Base-by-base conservation (phyloP, 257 asterid genomes). In the Scutellaria baicalensis region DNA sequence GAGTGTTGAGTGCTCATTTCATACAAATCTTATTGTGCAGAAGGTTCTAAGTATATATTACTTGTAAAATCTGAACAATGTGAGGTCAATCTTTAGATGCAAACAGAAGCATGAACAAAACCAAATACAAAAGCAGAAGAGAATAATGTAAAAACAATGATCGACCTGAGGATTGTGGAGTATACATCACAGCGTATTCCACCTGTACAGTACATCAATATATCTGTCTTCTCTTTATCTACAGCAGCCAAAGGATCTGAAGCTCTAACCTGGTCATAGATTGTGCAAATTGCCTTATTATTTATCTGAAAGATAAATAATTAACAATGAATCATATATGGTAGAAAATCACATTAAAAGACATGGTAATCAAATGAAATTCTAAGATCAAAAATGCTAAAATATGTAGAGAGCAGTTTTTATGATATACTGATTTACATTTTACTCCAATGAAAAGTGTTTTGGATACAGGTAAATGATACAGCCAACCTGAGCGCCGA, bases 161-260 rank as follows among this genome's bases (percentile, higher is more conserved):
- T 67, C 27, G 67, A 93, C 99, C 99, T 88, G 55, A 93, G 95
- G 48, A 91, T 80, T 43, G 89, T 85, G 78, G 99, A 91, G 85
- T 91, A 93, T 63, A 93, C 96, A 43, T 91, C 97, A 9, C 99
- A 93, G 72, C 99, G 92, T 74, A 93, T 93, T 64, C 99, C 96
- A 67, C 97, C 97, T 12, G 97, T 93, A 75, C 99, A 93, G 81
- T 93, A 93, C 99, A 93, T 93, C 82, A 93, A 68, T 78, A 89
- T 75, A 78, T 91, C 90, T 18, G 96, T 89, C 60, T 76, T 84
- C 84, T 86, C 97, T 81, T 79, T 91, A 79, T 93, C 92, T 64
- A 83, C 88, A 59, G 59, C 63, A 66, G 89, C 89, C 79, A 91
- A 83, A 80, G 97, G 96, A 82, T 93, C 99, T 64, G 96, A 81